Conservation (phyloP, 805 yeast species). For the Cyberlindnera veronae region DNA sequence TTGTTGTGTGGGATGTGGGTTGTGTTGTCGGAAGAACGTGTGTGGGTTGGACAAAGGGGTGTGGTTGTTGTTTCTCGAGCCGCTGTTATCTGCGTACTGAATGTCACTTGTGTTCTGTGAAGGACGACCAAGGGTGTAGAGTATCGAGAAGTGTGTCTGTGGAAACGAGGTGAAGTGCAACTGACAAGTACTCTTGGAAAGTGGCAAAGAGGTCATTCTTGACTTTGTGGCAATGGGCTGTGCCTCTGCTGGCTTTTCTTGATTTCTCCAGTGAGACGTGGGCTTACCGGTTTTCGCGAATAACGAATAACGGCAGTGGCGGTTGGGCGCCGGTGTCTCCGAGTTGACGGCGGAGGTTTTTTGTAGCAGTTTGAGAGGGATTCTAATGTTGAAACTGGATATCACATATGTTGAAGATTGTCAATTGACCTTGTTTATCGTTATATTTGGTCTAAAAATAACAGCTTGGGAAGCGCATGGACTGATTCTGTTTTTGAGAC, state of each 20-base stretch:
- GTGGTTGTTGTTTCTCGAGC: background rate
- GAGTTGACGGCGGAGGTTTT: too few species aligned
- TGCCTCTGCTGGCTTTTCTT: constrained; percentile 8
- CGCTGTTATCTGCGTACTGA: background rate
- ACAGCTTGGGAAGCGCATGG: too few species aligned
- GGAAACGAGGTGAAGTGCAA: background rate
- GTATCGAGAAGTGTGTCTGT: too few species aligned
- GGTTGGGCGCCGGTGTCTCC: too few species aligned
- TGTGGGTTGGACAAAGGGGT: background rate
- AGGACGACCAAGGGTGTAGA: too few species aligned
- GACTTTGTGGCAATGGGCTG: constrained; percentile 16
- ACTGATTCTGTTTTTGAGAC: too few species aligned
- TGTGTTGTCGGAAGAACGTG: background rate
- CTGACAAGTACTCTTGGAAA: background rate
- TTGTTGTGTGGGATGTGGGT: constrained; percentile 24
- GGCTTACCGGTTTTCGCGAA: constrained; percentile 1
- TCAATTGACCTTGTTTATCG: too few species aligned
- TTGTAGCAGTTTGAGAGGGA: too few species aligned
- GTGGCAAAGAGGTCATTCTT: background rate
- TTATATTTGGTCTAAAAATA: too few species aligned
- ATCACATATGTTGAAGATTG: too few species aligned
- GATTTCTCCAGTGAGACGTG: constrained; percentile 4
- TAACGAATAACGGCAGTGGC: too few species aligned
- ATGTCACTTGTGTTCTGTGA: background rate
- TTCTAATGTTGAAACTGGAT: too few species aligned